Percentiles rank a stretch among this genome's conserved stretches.
phyloP scores from a whole-genome alignment of 805 yeast species.

The Ogataea paradorogensis region DNA sequence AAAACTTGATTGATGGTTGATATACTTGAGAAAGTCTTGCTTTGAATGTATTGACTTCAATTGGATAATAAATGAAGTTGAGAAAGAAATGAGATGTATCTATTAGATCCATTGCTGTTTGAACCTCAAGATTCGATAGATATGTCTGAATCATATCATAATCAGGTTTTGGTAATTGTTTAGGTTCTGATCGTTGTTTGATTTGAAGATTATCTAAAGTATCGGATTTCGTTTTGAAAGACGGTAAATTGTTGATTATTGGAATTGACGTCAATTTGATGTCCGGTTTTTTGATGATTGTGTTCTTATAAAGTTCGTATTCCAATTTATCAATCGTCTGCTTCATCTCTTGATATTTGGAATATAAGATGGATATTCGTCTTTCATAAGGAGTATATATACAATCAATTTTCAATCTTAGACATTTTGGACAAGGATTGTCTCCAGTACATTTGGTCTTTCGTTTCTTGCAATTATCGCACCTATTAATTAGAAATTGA shows the following conservation, averaged over 20 bases:
- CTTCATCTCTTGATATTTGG: conserved; percentile 22
- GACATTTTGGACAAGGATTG: conserved; percentile 24
- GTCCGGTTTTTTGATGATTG: neutral
- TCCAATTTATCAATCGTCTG: conserved; percentile 16
- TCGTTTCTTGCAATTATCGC: conserved; percentile 23
- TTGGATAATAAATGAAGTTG: conserved; percentile 26
- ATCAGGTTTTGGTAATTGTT: conserved; percentile 5
- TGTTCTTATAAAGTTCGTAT: conserved; percentile 12
- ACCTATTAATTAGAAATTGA: conserved; percentile 6
- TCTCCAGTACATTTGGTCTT: conserved; percentile 28
- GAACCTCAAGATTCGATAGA: conserved; percentile 13
- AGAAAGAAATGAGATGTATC: conserved; percentile 23
- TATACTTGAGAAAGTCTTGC: conserved; percentile 16
- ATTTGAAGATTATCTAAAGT: neutral
- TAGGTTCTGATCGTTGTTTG: neutral
- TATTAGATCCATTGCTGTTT: conserved; percentile 16
- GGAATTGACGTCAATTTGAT: neutral
- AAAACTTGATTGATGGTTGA: conserved; percentile 12
- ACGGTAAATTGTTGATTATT: conserved; percentile 1
- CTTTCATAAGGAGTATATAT: conserved; percentile 24
- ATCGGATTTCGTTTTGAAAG: conserved; percentile 5
- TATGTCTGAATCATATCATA: conserved; percentile 7
- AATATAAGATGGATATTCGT: conserved; percentile 21
- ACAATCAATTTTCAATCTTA: conserved; percentile 12
- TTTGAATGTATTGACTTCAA: conserved; percentile 19